Conservation (phyloP, 192 early-diverging fungal genomes). For the Backusella mclennaniae region DNA sequence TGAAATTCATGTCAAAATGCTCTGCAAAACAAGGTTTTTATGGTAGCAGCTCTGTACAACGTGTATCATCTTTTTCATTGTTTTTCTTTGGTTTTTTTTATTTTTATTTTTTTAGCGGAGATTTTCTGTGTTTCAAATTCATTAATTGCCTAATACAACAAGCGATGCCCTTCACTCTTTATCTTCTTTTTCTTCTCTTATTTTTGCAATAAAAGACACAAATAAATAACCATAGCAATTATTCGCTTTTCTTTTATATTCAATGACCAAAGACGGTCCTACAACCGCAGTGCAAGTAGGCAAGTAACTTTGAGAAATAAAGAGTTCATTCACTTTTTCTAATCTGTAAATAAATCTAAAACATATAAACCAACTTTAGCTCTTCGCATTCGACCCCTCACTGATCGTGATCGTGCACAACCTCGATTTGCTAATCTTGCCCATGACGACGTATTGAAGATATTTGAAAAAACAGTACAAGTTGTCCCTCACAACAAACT, state of each 20-base stretch:
- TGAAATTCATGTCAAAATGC: not conserved
- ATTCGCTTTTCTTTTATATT: constrained; percentile 6
- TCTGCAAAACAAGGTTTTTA: not conserved
- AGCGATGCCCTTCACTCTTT: not conserved
- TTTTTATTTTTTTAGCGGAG: not conserved
- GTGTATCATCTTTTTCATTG: constrained; percentile 1
- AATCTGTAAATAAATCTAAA: not conserved
- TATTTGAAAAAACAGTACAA: constrained; percentile 25
- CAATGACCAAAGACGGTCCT: constrained; percentile 28
- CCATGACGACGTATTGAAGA: constrained; percentile 30
- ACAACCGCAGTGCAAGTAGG: constrained; percentile 42
- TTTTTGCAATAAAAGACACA: not conserved
- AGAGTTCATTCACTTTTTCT: not conserved
- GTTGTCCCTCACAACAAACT: constrained; percentile 32
- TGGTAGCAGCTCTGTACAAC: not conserved
- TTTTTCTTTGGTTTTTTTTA: not conserved
- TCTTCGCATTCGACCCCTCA: constrained; percentile 32
- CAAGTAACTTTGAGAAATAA: constrained; percentile 6
- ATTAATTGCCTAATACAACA: not conserved
- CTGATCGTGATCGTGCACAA: constrained; percentile 30
- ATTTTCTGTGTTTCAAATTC: too few species aligned
- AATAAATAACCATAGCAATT: not conserved
- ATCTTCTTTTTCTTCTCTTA: not conserved
- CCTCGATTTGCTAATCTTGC: constrained; percentile 34
- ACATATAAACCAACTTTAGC: constrained; percentile 19